These are phyloP conservation scores for Dunaliella sp. DNA, from an alignment of 139 green algal genomes.

Conservation along the genomic window DNA sequence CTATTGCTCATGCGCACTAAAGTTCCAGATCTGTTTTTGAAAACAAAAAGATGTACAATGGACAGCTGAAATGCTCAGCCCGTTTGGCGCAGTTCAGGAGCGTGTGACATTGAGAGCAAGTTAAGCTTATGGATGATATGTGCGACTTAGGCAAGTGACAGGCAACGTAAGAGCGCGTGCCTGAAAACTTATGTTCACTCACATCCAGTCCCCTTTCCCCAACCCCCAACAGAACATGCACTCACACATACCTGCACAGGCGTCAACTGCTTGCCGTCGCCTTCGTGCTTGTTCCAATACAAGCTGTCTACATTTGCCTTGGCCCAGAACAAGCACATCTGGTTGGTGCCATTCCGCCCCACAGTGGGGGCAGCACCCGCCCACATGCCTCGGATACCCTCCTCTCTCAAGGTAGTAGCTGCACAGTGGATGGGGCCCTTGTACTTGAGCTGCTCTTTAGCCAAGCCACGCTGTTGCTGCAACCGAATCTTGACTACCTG, in stretches of 20 bases:
- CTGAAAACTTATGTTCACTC: too few relatives aligned
- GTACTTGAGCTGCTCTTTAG: conserved; percentile 22
- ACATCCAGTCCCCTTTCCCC: neutral
- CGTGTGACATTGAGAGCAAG: neutral
- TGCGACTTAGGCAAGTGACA: neutral
- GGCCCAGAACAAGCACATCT: conserved; percentile 93
- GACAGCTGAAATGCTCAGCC: too few relatives aligned
- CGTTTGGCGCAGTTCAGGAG: too few relatives aligned
- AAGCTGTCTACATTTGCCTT: conserved; percentile 81
- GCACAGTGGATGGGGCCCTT: conserved; percentile 83
- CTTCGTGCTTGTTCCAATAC: conserved; percentile 83
- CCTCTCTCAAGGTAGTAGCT: conserved; percentile 74
- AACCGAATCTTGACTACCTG: conserved; percentile 90
- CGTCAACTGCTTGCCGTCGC: conserved; percentile 72
- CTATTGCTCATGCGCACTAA: too few relatives aligned
- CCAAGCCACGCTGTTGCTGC: conserved; percentile 83
- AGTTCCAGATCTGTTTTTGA: too few relatives aligned
- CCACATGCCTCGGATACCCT: conserved; percentile 86
- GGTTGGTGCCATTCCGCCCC: conserved; percentile 93
- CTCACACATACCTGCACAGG: conserved; percentile 23
- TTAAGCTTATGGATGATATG: neutral
- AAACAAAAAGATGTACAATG: too few relatives aligned
- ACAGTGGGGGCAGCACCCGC: conserved; percentile 84
- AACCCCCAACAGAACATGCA: neutral
- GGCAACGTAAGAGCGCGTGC: too few relatives aligned